These are phyloP conservation scores for Rossbeevera mucosa DNA, from an alignment of 768 basidiomycete genomes.

Conservation along the genomic window DNA sequence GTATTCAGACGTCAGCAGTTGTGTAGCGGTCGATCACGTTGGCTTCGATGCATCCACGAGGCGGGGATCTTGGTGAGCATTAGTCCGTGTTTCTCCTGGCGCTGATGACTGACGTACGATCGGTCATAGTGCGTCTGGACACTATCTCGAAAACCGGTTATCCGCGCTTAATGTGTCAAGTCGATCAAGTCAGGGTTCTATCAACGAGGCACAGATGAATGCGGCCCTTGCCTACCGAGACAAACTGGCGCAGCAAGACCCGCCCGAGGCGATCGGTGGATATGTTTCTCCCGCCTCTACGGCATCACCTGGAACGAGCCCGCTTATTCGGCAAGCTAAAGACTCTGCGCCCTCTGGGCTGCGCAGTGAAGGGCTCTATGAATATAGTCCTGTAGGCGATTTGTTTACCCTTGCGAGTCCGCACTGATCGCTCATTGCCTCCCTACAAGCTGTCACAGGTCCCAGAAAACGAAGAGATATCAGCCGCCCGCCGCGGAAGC, in stretches of 20 bases:
- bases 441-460: conserved; percentile 17
- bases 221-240: conserved; percentile 24
- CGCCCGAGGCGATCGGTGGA: conserved; percentile 21
- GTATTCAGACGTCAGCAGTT: conserved; percentile 42
- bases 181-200: conserved; percentile 31
- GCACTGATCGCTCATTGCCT: conserved; percentile 1
- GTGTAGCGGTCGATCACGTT: conserved; percentile 29
- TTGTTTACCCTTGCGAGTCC: not conserved
- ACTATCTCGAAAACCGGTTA: conserved; percentile 26
- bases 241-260: conserved; percentile 23
- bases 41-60: conserved; percentile 32
- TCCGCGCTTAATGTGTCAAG: conserved; percentile 29
- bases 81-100: conserved; percentile 17
- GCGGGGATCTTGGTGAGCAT: conserved; percentile 29
- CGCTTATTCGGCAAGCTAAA: conserved; percentile 25
- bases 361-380: conserved; percentile 26
- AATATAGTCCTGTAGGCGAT: conserved; percentile 22
- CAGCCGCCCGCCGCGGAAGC: conserved; percentile 23
- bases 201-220: conserved; percentile 27
- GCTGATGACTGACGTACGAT: conserved; percentile 19
- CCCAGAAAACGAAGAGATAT: conserved; percentile 21
- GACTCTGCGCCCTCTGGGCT: conserved; percentile 20
- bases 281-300: conserved; percentile 46
- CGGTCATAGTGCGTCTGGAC: conserved; percentile 27
- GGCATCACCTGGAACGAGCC: conserved; percentile 37